A percentile compares a stretch with the other conserved stretches of the same genome.
These are phyloP conservation scores for Hymenoscyphus albidus DNA, from an alignment of 2,329 filamentous ascomycete species.

Conservation along the genomic window DNA sequence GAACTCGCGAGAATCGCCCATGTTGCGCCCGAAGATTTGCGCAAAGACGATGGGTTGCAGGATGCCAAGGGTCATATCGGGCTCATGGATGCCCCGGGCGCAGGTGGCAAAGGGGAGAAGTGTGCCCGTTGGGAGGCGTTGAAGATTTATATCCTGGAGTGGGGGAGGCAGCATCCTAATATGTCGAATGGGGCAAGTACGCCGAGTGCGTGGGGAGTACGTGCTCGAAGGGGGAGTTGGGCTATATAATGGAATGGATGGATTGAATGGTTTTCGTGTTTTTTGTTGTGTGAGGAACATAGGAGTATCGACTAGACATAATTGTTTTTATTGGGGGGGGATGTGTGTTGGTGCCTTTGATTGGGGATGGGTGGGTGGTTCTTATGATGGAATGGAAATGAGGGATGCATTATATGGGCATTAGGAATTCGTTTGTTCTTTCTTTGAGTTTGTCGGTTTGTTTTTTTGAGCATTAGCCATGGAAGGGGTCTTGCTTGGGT, in stretches of 20 bases:
- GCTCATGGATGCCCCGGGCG: constrained; percentile 43
- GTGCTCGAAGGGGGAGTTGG: constrained; percentile 67
- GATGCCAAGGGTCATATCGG: constrained; percentile 72
- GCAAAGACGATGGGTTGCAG: constrained; percentile 63
- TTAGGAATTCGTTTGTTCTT: neutral
- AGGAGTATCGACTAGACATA: neutral
- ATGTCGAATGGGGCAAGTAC: constrained; percentile 54
- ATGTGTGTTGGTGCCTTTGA: neutral
- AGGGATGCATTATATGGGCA: neutral
- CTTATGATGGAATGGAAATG: neutral
- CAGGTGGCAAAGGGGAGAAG: constrained; percentile 36
- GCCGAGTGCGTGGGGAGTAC: constrained; percentile 63
- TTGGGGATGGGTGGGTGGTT: neutral
- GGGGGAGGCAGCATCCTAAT: constrained; percentile 81
- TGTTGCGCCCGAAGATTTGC: constrained; percentile 64
- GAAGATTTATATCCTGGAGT: constrained; percentile 78
- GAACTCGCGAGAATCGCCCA: constrained; percentile 80
- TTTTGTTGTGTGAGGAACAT: neutral
- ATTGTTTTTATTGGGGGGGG: neutral
- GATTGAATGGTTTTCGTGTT: too few relatives aligned
- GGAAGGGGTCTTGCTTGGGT: neutral
- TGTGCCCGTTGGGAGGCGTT: constrained; percentile 82
- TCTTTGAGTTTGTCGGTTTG: too few relatives aligned
- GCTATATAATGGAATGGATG: constrained; percentile 51
- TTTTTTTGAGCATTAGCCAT: neutral